These are phyloP conservation scores for Geotrichum histeridarum DNA, from an alignment of 1,139 yeast species.

Conservation along the genomic window DNA sequence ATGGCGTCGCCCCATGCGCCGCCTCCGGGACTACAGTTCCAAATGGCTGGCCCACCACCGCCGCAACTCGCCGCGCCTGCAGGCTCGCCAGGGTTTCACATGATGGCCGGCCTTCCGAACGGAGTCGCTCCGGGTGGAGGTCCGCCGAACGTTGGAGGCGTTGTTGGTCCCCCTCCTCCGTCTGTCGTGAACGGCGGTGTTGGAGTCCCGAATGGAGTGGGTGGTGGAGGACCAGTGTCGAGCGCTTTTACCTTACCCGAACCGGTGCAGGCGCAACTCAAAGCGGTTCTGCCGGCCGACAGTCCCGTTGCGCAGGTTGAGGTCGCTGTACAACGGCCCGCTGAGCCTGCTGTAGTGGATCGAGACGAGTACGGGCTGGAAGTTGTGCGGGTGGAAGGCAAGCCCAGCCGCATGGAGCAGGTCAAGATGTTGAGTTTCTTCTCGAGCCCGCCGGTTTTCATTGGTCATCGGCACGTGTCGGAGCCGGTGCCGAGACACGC, in stretches of 20 bases:
- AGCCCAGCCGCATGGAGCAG: constrained; percentile 21
- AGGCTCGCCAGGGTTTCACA: too few relatives aligned
- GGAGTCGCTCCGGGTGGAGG: too few relatives aligned
- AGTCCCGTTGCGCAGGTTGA: constrained; percentile 11
- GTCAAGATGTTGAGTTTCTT: constrained; percentile 59
- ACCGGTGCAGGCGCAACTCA: constrained; percentile 26
- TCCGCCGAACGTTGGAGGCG: not conserved
- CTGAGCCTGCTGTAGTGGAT: constrained; percentile 2
- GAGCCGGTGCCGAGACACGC: constrained; percentile 25
- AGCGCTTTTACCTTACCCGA: constrained; percentile 31
- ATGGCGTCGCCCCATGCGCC: constrained; percentile 12
- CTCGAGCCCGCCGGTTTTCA: constrained; percentile 67
- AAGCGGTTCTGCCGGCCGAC: constrained; percentile 17
- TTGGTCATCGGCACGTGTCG: constrained; percentile 47
- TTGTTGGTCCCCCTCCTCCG: not conserved
- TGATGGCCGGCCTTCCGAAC: too few relatives aligned
- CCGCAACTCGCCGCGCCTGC: not conserved
- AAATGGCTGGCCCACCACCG: constrained; percentile 3
- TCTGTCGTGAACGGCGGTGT: not conserved
- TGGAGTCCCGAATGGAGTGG: not conserved
- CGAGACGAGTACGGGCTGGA: constrained; percentile 22
- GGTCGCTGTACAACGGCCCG: constrained; percentile 13
- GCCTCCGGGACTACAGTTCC: constrained; percentile 2
- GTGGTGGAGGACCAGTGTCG: not conserved
- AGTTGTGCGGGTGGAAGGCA: constrained; percentile 27